Percentiles rank a stretch among this genome's conserved stretches.
Conservation (phyloP, 306 rosid species). For the Begonia peltatifolia region DNA sequence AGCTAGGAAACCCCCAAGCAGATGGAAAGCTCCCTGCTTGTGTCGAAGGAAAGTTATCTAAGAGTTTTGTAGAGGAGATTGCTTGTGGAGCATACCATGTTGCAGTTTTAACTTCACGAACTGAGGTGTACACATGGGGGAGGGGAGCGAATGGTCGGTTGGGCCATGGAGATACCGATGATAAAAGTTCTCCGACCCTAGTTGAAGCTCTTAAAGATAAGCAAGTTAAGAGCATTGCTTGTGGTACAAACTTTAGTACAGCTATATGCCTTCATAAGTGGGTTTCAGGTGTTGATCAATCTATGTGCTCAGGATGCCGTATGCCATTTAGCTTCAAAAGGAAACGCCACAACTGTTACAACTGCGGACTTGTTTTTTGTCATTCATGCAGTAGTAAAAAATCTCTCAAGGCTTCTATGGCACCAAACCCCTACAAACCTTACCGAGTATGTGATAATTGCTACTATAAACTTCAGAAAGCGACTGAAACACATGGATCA, state of each 20-base stretch:
- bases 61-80: slow-evolving; percentile 90
- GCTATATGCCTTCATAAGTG: slow-evolving; percentile 97
- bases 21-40: slow-evolving; percentile 77
- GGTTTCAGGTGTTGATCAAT: slow-evolving; percentile 98
- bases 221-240: slow-evolving; percentile 88
- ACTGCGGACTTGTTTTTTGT: slow-evolving; percentile 96
- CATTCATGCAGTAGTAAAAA: slow-evolving; percentile 97
- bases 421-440: slow-evolving; percentile 95
- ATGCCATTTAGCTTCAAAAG: slow-evolving; percentile 89
- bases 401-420: slow-evolving; percentile 94
- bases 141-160: slow-evolving; percentile 97
- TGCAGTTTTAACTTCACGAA: slow-evolving; percentile 85
- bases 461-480: slow-evolving; percentile 64
- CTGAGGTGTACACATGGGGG: slow-evolving; percentile 97
- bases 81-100: slow-evolving; percentile 97
- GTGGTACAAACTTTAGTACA: slow-evolving; percentile 90
- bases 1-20: slow-evolving; percentile 76
- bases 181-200: slow-evolving; percentile 59
- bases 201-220: slow-evolving; percentile 93
- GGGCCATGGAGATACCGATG: slow-evolving; percentile 91
- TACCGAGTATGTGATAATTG: slow-evolving; percentile 98
- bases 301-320: slow-evolving; percentile 98
- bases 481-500: slow-evolving; percentile 55
- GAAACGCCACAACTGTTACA: slow-evolving; percentile 93
- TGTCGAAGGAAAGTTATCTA: slow-evolving; percentile 74